A percentile compares a stretch with the other conserved stretches of the same genome.
Conservation (phyloP, 495 filamentous ascomycete species). For the Xylaria intraflava region DNA sequence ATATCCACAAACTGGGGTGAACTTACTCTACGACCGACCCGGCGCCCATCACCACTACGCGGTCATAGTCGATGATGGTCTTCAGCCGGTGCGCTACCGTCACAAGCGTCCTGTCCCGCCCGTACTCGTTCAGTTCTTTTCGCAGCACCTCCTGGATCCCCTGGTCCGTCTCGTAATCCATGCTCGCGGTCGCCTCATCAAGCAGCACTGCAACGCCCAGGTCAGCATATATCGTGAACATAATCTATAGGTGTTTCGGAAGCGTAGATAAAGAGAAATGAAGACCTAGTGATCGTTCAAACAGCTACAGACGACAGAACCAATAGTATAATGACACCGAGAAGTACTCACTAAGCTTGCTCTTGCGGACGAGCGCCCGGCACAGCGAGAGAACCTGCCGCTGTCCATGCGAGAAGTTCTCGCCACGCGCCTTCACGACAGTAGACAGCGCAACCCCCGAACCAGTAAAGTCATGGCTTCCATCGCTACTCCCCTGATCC, state of each 20-base stretch:
- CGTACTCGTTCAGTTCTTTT: constrained; percentile 30
- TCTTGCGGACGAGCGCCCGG: constrained; percentile 47
- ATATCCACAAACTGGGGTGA: not conserved
- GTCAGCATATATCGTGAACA: not conserved
- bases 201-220: constrained; percentile 28
- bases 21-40: constrained; percentile 33
- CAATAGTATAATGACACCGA: constrained; percentile 11
- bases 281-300: not conserved
- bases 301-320: not conserved
- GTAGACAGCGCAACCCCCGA: constrained; percentile 34
- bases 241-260: not conserved
- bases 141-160: constrained; percentile 44
- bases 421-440: constrained; percentile 43
- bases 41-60: constrained; percentile 44
- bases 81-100: constrained; percentile 44
- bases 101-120: constrained; percentile 42
- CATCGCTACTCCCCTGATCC: constrained; percentile 17
- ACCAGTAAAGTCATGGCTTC: constrained; percentile 18
- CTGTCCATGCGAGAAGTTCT: constrained; percentile 53
- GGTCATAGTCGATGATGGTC: constrained; percentile 47
- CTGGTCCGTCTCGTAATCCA: constrained; percentile 51
- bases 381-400: constrained; percentile 53
- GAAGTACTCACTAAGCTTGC: constrained; percentile 34
- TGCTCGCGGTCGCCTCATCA: constrained; percentile 53
- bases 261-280: too few species aligned